Evolutionary conservation across 2,329 filamentous ascomycete genomes (phyloP).

Genomic region (Paecilomyces formosus): DNA sequence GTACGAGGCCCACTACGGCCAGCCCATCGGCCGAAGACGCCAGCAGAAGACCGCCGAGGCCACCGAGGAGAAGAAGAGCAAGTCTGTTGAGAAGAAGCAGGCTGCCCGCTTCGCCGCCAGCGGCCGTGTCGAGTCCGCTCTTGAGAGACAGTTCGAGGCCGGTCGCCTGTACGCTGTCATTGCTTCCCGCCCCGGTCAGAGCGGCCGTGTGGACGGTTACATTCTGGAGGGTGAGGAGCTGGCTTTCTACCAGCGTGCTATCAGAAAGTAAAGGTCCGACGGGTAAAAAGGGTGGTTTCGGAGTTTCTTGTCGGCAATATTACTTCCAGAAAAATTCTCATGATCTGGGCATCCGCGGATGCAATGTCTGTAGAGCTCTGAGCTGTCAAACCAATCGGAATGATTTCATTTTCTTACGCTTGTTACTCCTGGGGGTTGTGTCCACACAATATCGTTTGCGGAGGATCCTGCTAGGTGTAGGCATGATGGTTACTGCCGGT

Average conservation of each 20-base stretch:
- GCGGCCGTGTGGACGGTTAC: conserved; percentile 93
- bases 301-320: conserved; percentile 27
- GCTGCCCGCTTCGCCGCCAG: conserved; percentile 68
- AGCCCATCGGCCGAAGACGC: conserved; percentile 78
- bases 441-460: background rate
- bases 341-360: conserved; percentile 26
- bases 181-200: conserved; percentile 90
- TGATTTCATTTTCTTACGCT: conserved; percentile 17
- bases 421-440: background rate
- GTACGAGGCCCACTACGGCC: conserved; percentile 99
- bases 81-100: conserved; percentile 95
- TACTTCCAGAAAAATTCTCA: conserved; percentile 23
- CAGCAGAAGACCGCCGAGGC: conserved; percentile 64
- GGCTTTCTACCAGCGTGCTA: conserved; percentile 99
- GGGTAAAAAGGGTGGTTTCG: conserved; percentile 25
- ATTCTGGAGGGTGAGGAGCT: conserved; percentile 99
- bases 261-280: conserved; percentile 75
- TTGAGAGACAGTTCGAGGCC: conserved; percentile 99
- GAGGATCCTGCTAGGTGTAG: background rate
- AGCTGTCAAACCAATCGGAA: conserved; percentile 30
- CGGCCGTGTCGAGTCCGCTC: conserved; percentile 85
- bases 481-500: background rate
- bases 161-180: conserved; percentile 94
- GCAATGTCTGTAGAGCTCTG: conserved; percentile 34
- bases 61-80: conserved; percentile 78